Evolutionary conservation across 352 stramenopile species (phyloP).

Genomic region (Globisporangium echinulatum): DNA sequence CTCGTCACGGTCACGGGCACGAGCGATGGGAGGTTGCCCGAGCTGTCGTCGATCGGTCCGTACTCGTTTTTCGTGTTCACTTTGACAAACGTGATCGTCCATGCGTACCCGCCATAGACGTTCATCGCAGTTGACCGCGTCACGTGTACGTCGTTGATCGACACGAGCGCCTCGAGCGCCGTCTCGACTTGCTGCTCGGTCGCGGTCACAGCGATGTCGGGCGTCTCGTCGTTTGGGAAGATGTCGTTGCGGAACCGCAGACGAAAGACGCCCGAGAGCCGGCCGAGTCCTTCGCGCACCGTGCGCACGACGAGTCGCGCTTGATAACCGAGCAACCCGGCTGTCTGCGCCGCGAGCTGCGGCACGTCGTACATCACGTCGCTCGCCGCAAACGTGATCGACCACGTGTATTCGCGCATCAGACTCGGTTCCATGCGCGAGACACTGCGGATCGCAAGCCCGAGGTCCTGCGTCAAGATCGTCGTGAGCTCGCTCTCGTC

Average conservation of each 20-base stretch:
- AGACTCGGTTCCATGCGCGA: slow-evolving; percentile 27
- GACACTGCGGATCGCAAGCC: slow-evolving; percentile 46
- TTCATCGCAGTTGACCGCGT: slow-evolving; percentile 64
- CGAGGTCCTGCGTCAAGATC: slow-evolving; percentile 62
- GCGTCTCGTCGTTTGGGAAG: slow-evolving; percentile 69
- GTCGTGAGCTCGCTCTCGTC: slow-evolving; percentile 41
- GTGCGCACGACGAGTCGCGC: slow-evolving; percentile 42
- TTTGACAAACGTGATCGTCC: slow-evolving; percentile 76
- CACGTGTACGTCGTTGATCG: slow-evolving; percentile 60
- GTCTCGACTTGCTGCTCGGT: slow-evolving; percentile 45
- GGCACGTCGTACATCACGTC: slow-evolving; percentile 58
- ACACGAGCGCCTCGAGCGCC: slow-evolving; percentile 64
- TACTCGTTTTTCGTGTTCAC: slow-evolving; percentile 77
- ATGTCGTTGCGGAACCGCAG: slow-evolving; percentile 64
- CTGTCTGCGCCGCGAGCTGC: slow-evolving; percentile 38
- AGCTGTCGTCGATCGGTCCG: slow-evolving; percentile 55
- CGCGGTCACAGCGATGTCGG: slow-evolving; percentile 53
- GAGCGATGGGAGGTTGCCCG: slow-evolving; percentile 61
- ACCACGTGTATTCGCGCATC: slow-evolving; percentile 64
- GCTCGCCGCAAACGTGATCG: slow-evolving; percentile 66
- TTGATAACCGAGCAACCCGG: slow-evolving; percentile 52
- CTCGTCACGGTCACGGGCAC: slow-evolving; percentile 30
- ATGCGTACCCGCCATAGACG: slow-evolving; percentile 69
- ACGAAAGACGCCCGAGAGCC: slow-evolving; percentile 61
- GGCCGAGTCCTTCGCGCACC: slow-evolving; percentile 47